These are phyloP conservation scores for Annulohypoxylon stygium DNA, from an alignment of 495 filamentous ascomycete species.

Conservation along the genomic window DNA sequence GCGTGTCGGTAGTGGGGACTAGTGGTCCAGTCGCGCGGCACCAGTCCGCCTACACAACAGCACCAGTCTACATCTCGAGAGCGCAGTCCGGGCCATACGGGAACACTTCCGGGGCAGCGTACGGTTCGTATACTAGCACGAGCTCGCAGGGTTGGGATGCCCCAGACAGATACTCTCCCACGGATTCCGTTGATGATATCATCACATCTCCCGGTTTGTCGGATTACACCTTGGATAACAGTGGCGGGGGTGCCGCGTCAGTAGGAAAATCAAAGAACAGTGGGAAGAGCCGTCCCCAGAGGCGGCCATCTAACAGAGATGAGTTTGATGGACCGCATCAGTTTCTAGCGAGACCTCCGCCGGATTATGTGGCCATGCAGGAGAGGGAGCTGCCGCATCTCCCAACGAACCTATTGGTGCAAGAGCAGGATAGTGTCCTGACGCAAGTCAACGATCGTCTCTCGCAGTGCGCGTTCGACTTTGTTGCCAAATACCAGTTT, in stretches of 20 bases:
- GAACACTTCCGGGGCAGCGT: slow-evolving; percentile 43
- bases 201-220: slow-evolving; percentile 58
- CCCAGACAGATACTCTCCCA: slow-evolving; percentile 58
- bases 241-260: slow-evolving; percentile 53
- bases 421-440: slow-evolving; percentile 86
- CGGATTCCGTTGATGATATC: slow-evolving; percentile 64
- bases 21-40: slow-evolving; percentile 49
- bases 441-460: slow-evolving; percentile 84
- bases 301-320: slow-evolving; percentile 83
- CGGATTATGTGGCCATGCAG: slow-evolving; percentile 75
- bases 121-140: slow-evolving; percentile 53
- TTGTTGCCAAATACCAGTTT: slow-evolving; percentile 90
- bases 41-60: slow-evolving; percentile 52
- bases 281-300: slow-evolving; percentile 71
- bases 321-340: slow-evolving; percentile 91
- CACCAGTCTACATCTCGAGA: slow-evolving; percentile 54
- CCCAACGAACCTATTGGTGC: slow-evolving; percentile 82
- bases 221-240: slow-evolving; percentile 60
- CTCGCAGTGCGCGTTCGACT: slow-evolving; percentile 88
- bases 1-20: slow-evolving; percentile 45
- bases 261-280: slow-evolving; percentile 60
- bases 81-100: slow-evolving; percentile 52
- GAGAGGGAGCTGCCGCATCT: slow-evolving; percentile 84
- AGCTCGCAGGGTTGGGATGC: slow-evolving; percentile 57
- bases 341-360: slow-evolving; percentile 75